Conservation (phyloP, 495 filamentous ascomycete species). For the Oidiodendron maius region DNA sequence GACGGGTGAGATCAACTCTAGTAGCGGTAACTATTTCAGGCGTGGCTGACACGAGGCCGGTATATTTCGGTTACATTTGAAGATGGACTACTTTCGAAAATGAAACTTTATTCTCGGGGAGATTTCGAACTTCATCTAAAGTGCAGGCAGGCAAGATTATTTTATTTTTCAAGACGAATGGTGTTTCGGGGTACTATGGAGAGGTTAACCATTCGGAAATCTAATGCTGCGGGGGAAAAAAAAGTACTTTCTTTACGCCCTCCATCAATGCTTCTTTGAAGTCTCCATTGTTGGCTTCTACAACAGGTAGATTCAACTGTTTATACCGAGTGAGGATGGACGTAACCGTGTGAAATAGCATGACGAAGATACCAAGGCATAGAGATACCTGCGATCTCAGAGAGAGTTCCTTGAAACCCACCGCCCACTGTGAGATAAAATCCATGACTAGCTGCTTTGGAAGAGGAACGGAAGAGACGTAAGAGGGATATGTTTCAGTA, state of each 20-base stretch:
- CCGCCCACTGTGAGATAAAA: no score
- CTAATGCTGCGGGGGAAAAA: background rate
- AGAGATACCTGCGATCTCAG: no score
- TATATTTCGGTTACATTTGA: slow-evolving; percentile 5
- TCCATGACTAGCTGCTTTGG: no score
- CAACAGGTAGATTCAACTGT: background rate
- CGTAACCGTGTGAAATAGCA: no score
- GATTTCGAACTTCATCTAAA: slow-evolving; percentile 7
- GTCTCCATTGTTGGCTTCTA: background rate
- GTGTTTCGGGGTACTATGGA: background rate
- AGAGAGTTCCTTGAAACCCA: no score
- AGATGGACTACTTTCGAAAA: background rate
- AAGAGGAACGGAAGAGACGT: no score
- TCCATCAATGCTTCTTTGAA: background rate
- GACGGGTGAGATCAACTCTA: slow-evolving; percentile 12
- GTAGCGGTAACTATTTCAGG: slow-evolving; percentile 4
- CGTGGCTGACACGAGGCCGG: slow-evolving; percentile 7
- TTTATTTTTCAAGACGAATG: background rate
- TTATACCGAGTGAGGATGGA: background rate
- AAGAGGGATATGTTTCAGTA: no score
- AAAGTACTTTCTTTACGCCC: background rate
- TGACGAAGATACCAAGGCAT: no score
- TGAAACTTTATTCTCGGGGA: slow-evolving; percentile 4
- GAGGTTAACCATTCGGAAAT: background rate
- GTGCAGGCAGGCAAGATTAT: slow-evolving; percentile 11